Evolutionary conservation across 1,284 basidiomycete genomes (phyloP).

Genomic region (Trichosporon sp.): DNA sequence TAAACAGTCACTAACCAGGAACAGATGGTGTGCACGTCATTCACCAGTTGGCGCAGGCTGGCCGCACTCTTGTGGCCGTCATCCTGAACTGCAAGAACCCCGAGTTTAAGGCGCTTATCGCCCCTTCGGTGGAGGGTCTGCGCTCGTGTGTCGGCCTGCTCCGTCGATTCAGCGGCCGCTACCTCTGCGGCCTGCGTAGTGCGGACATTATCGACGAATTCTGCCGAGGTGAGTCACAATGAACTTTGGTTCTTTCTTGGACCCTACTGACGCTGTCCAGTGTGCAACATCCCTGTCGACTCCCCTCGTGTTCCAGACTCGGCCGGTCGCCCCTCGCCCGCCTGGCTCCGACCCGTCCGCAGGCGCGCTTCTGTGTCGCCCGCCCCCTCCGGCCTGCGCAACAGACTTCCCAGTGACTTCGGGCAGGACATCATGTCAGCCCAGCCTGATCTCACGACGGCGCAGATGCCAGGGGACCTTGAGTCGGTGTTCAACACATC

Average conservation of each 20-base stretch:
- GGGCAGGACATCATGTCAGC: conserved; percentile 30
- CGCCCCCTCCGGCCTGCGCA: conserved; percentile 44
- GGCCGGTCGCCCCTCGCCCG: conserved; percentile 60
- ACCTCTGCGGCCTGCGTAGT: conserved; percentile 74
- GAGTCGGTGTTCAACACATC: conserved; percentile 46
- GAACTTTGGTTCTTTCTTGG: not conserved
- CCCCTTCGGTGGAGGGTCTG: conserved; percentile 72
- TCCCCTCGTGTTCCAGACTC: conserved; percentile 53
- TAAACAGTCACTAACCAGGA: conserved; percentile 7
- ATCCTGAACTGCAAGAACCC: conserved; percentile 60
- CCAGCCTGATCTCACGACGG: conserved; percentile 20
- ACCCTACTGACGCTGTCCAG: conserved; percentile 50
- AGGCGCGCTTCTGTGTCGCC: conserved; percentile 53
- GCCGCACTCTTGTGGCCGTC: conserved; percentile 76
- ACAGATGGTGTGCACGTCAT: conserved; percentile 86
- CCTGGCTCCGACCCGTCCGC: conserved; percentile 80
- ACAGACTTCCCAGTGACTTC: conserved; percentile 43
- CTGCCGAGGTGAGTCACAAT: conserved; percentile 65
- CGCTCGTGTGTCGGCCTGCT: conserved; percentile 77
- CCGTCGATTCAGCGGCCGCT: conserved; percentile 51
- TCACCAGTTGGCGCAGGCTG: conserved; percentile 87
- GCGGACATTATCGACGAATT: conserved; percentile 89
- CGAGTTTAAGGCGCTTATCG: conserved; percentile 61
- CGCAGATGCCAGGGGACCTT: conserved; percentile 29
- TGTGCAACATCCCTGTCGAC: conserved; percentile 81